phyloP scores from a whole-genome alignment of 1,284 basidiomycete genomes.

The Takashimella tepidaria region DNA sequence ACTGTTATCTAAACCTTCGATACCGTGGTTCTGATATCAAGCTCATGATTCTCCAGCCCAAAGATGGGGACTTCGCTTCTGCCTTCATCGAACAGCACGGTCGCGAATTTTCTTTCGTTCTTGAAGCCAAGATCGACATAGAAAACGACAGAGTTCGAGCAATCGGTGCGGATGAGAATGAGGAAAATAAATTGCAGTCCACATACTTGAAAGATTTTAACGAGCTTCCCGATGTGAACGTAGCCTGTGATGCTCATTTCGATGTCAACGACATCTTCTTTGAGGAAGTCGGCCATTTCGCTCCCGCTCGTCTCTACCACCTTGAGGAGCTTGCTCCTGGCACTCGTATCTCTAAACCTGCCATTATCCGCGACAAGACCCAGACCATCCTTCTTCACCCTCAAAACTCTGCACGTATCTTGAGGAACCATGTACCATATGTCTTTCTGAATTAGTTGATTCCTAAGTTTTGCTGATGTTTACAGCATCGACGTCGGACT shows the following conservation, averaged over 20 bases:
- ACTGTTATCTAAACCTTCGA: constrained; percentile 85
- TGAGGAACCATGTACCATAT: constrained; percentile 18
- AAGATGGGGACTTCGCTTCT: constrained; percentile 59
- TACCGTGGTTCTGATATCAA: constrained; percentile 78
- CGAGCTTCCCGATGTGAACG: neutral
- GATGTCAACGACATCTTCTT: constrained; percentile 8
- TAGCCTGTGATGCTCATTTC: constrained; percentile 4
- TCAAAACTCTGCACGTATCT: constrained; percentile 16
- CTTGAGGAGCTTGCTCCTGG: constrained; percentile 6
- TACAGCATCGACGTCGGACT: constrained; percentile 18
- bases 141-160: constrained; percentile 48
- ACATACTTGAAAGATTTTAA: constrained; percentile 7
- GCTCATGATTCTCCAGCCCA: constrained; percentile 63
- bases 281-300: constrained; percentile 7
- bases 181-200: neutral
- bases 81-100: constrained; percentile 11
- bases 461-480: neutral
- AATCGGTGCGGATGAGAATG: constrained; percentile 44
- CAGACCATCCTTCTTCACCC: constrained; percentile 18
- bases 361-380: constrained; percentile 8
- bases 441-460: constrained; percentile 51
- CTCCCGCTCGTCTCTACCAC: constrained; percentile 6
- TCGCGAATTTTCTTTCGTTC: constrained; percentile 42
- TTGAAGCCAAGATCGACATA: constrained; percentile 38
- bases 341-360: constrained; percentile 4